phyloP scores from a whole-genome alignment of 139 green algal genomes.

The Tetradesmus obliquus region DNA sequence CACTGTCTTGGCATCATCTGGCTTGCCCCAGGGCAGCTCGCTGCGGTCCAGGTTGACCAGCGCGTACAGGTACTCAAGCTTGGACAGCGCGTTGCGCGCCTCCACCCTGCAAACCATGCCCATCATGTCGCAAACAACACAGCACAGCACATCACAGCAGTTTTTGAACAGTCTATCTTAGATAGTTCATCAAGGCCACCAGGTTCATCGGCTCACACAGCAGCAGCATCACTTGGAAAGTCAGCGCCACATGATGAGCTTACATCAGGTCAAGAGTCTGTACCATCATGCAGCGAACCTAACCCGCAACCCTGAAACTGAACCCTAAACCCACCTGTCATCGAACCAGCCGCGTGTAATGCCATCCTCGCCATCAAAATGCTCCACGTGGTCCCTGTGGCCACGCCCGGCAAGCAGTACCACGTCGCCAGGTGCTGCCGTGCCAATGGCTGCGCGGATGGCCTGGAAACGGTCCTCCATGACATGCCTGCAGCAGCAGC shows the following conservation, averaged over 20 bases:
- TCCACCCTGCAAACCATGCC: conserved; percentile 65
- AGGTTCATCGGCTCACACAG: too few relatives aligned
- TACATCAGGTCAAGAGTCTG: too few relatives aligned
- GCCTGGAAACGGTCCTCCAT: conserved; percentile 86
- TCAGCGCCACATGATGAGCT: too few relatives aligned
- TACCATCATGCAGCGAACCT: too few relatives aligned
- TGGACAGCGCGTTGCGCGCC: conserved; percentile 82
- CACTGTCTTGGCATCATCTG: conserved; percentile 35
- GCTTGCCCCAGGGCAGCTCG: conserved; percentile 59
- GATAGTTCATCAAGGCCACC: too few relatives aligned
- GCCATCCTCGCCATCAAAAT: conserved; percentile 53
- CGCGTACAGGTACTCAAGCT: conserved; percentile 72
- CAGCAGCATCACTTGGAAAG: too few relatives aligned
- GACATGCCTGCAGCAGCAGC: conserved; percentile 58
- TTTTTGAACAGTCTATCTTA: background rate
- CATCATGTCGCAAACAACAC: background rate
- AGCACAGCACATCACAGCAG: background rate
- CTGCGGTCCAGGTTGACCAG: conserved; percentile 57
- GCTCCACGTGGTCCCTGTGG: conserved; percentile 77
- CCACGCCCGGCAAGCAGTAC: conserved; percentile 89
- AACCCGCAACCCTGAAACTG: too few relatives aligned
- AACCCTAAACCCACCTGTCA: conserved; percentile 52
- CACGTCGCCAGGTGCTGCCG: conserved; percentile 84
- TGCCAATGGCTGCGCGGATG: conserved; percentile 95
- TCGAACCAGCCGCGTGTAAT: conserved; percentile 88